Conservation (phyloP, 768 basidiomycete genomes). For the Mycena galopus region DNA sequence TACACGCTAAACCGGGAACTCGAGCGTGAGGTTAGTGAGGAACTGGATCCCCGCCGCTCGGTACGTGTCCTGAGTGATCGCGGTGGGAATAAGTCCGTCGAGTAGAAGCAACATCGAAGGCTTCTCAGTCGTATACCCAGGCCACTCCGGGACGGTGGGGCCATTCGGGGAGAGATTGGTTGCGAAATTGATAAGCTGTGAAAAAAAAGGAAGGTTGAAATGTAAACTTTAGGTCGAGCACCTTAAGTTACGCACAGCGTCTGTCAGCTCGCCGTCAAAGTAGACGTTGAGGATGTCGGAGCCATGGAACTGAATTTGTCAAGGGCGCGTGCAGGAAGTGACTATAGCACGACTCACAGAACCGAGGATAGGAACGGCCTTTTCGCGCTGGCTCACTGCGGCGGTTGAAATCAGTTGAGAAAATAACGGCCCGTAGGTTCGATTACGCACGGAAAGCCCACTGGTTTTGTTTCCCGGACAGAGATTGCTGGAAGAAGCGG, state of each 20-base stretch:
- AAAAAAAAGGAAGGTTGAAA: no score
- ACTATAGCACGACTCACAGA: constrained; percentile 40
- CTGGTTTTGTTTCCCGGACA: constrained; percentile 54
- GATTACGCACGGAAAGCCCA: constrained; percentile 50
- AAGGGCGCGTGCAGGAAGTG: not conserved
- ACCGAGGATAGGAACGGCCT: constrained; percentile 48
- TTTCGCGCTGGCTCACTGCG: constrained; percentile 51
- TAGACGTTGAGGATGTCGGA: constrained; percentile 60
- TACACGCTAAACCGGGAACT: no score
- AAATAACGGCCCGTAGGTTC: not conserved
- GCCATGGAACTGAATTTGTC: constrained; percentile 59
- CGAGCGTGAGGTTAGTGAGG: constrained; percentile 49
- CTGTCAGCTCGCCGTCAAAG: constrained; percentile 54
- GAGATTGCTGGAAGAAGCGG: constrained; percentile 58
- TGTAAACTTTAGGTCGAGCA: no score
- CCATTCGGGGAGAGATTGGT: constrained; percentile 60
- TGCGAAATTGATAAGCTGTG: constrained; percentile 61
- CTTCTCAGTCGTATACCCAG: constrained; percentile 51
- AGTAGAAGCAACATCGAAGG: constrained; percentile 56
- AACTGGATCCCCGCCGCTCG: constrained; percentile 53
- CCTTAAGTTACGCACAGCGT: no score
- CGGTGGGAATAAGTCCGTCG: constrained; percentile 49
- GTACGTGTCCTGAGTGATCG: constrained; percentile 58
- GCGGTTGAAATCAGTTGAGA: not conserved
- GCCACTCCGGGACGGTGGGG: constrained; percentile 54